These are phyloP conservation scores for Piromyces sp. DNA, from an alignment of 192 early-diverging fungal species.

Conservation along the genomic window DNA sequence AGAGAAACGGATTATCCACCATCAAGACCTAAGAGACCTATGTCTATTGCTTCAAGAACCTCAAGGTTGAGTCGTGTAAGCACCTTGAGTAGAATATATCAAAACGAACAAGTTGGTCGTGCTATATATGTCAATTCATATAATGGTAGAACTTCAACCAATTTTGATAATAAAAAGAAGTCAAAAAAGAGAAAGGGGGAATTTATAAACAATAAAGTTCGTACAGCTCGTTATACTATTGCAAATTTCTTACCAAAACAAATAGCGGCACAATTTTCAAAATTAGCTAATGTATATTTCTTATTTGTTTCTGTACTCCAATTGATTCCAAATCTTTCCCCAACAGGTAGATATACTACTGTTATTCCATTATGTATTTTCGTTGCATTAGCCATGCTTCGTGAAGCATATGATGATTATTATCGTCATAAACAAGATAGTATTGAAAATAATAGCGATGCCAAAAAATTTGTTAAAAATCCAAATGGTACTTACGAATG, in stretches of 20 bases:
- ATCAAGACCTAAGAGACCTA: not conserved
- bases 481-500: not conserved
- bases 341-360: conserved; percentile 65
- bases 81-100: not conserved
- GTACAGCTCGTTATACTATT: conserved; percentile 43
- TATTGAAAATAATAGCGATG: conserved; percentile 27
- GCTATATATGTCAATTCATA: not conserved
- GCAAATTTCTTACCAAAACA: conserved; percentile 43
- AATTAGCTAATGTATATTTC: conserved; percentile 53
- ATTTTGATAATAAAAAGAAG: not conserved
- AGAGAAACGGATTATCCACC: too few relatives aligned
- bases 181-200: conserved; percentile 14
- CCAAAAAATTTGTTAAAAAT: not conserved
- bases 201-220: conserved; percentile 36
- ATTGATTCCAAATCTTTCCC: conserved; percentile 46
- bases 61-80: not conserved
- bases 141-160: not conserved
- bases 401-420: conserved; percentile 58
- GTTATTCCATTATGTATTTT: conserved; percentile 55
- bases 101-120: not conserved
- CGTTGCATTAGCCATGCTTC: conserved; percentile 56
- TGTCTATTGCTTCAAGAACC: not conserved
- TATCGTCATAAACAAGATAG: conserved; percentile 46
- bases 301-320: conserved; percentile 40
- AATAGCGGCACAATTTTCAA: conserved; percentile 44